Evolutionary conservation across 148 eudicot genomes (phyloP).

Genomic region (Euryodendron excelsum): DNA sequence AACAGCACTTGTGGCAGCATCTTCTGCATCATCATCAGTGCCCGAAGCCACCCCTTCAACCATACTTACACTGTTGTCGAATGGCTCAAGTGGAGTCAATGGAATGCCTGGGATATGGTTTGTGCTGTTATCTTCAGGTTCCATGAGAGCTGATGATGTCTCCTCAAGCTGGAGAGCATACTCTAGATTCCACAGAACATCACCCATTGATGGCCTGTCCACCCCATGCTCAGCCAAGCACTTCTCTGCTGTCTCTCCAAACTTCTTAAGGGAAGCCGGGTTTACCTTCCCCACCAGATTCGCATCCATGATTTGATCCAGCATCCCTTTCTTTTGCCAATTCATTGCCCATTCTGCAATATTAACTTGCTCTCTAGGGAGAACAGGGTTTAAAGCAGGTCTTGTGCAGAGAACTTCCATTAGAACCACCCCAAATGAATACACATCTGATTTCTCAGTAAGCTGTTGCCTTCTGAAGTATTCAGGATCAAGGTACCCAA

Average conservation of each 20-base stretch:
- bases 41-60: conserved; percentile 57
- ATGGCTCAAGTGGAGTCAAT: conserved; percentile 58
- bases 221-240: conserved; percentile 88
- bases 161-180: conserved; percentile 95
- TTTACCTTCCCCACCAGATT: conserved; percentile 73
- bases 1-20: conserved; percentile 85
- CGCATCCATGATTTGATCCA: conserved; percentile 83
- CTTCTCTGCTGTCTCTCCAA: conserved; percentile 92
- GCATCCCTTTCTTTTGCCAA: conserved; percentile 98
- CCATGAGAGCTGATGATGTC: conserved; percentile 71
- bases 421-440: conserved; percentile 91
- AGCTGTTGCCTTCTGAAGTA: conserved; percentile 93
- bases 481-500: conserved; percentile 94
- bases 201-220: conserved; percentile 99
- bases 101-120: conserved; percentile 77
- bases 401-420: conserved; percentile 96
- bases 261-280: conserved; percentile 76
- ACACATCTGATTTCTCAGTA: conserved; percentile 93
- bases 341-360: conserved; percentile 99
- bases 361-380: conserved; percentile 91
- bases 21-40: conserved; percentile 83
- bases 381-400: conserved; percentile 93
- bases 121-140: conserved; percentile 91
- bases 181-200: conserved; percentile 90
- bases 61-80: conserved; percentile 72